Percentiles rank a stretch among this genome's conserved stretches.
These are phyloP conservation scores for Takakia lepidozioides DNA, from an alignment of 225 moss, liverwort and hornwort species.

Conservation along the genomic window DNA sequence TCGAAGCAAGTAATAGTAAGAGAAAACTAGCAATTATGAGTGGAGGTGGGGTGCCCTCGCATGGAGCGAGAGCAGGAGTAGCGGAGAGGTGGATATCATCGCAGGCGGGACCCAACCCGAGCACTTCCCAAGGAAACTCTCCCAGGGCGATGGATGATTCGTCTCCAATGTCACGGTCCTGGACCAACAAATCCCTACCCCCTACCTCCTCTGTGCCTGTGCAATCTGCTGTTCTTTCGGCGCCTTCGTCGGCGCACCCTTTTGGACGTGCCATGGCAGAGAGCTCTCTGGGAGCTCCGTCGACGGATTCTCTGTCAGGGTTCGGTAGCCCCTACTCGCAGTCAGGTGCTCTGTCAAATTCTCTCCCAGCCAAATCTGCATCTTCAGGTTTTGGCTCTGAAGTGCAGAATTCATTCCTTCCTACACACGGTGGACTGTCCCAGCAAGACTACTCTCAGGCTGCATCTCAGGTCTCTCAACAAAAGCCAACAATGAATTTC, in stretches of 20 bases:
- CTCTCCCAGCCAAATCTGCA: too few relatives aligned
- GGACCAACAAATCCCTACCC: conserved; percentile 55
- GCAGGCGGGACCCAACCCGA: conserved; percentile 60
- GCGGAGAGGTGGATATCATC: conserved; percentile 95
- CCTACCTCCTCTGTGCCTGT: conserved; percentile 36
- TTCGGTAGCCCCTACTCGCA: conserved; percentile 30
- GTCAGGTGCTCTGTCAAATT: neutral
- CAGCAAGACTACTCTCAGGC: too few relatives aligned
- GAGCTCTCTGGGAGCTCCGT: conserved; percentile 56
- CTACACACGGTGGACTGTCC: too few relatives aligned
- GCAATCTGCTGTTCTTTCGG: conserved; percentile 5
- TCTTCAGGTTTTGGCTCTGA: too few relatives aligned
- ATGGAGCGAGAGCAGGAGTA: conserved; percentile 81
- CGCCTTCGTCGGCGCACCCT: conserved; percentile 30
- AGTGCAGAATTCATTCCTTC: too few relatives aligned
- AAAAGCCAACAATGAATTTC: too few relatives aligned
- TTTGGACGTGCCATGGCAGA: conserved; percentile 37
- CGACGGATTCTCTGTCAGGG: conserved; percentile 40
- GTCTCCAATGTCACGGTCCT: conserved; percentile 29
- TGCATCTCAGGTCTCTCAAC: too few relatives aligned
- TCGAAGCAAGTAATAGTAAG: too few relatives aligned
- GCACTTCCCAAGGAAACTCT: conserved; percentile 62
- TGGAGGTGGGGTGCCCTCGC: too few relatives aligned
- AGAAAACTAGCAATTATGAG: too few relatives aligned
- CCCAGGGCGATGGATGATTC: conserved; percentile 64